These are phyloP conservation scores for Trichoderma aggressivum DNA, from an alignment of 2,329 filamentous ascomycete species.

Conservation along the genomic window DNA sequence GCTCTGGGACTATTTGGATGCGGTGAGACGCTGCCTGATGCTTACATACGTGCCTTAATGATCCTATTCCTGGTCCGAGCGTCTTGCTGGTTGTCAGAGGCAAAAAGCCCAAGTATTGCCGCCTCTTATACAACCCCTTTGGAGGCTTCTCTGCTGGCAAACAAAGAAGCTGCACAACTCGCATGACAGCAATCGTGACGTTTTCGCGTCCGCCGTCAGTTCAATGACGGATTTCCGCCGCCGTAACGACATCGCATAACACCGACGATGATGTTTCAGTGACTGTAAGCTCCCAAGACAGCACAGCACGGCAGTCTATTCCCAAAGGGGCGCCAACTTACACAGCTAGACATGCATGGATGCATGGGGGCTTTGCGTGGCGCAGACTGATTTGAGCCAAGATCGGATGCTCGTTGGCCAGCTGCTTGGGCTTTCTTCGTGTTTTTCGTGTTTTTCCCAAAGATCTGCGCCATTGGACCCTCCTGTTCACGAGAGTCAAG, in stretches of 20 bases:
- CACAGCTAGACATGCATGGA: not conserved
- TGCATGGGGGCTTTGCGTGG: slow-evolving; percentile 14
- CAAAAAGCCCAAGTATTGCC: not conserved
- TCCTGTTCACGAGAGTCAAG: not conserved
- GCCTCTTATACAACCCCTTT: not conserved
- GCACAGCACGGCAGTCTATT: not conserved
- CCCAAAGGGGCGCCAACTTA: not conserved
- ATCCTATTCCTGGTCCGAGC: not conserved
- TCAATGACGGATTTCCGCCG: not conserved
- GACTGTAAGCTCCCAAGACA: not conserved
- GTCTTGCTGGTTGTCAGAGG: not conserved
- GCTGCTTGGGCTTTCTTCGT: not conserved
- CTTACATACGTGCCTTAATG: not conserved
- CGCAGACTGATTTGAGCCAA: slow-evolving; percentile 14
- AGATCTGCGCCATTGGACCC: slow-evolving; percentile 1
- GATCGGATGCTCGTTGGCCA: not conserved
- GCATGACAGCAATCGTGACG: not conserved
- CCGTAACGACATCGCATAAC: not conserved
- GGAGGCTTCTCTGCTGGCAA: not conserved
- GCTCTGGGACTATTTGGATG: not conserved
- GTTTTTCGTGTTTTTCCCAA: not conserved
- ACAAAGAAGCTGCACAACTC: not conserved
- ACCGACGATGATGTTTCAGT: not conserved
- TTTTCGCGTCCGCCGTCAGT: too few relatives aligned
- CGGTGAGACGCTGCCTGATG: slow-evolving; percentile 8